phyloP scores from a whole-genome alignment of 176 grass and related monocot species.

The Tillandsia fasciculata region DNA sequence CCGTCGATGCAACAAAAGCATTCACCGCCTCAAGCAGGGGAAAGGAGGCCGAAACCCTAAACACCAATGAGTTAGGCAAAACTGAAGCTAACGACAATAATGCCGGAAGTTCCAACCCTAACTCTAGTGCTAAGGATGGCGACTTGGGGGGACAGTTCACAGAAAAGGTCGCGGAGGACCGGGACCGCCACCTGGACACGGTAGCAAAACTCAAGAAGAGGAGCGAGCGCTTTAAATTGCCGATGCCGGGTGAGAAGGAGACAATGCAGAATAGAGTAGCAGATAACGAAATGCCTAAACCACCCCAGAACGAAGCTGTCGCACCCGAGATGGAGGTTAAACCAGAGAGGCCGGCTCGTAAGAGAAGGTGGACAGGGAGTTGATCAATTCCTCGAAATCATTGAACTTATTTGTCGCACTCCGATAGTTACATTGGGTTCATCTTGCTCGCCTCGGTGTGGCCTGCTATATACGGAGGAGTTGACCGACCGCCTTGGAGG shows the following conservation, averaged over 20 bases:
- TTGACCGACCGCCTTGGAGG: too few species aligned
- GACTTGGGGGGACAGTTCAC: slow-evolving; percentile 42
- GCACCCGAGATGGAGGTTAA: slow-evolving; percentile 64
- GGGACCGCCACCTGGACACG: slow-evolving; percentile 77
- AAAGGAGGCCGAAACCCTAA: slow-evolving; percentile 33
- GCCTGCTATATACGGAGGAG: too few species aligned
- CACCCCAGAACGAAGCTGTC: slow-evolving; percentile 41
- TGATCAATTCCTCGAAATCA: slow-evolving; percentile 11
- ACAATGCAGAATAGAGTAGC: slow-evolving; percentile 29
- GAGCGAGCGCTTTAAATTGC: slow-evolving; percentile 95
- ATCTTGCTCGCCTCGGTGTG: background rate
- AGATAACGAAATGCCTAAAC: slow-evolving; percentile 47
- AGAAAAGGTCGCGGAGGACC: slow-evolving; percentile 43
- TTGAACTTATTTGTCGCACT: background rate
- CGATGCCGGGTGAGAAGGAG: slow-evolving; percentile 91
- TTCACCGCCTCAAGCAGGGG: slow-evolving; percentile 27
- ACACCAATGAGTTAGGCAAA: slow-evolving; percentile 27
- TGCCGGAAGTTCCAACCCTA: slow-evolving; percentile 7
- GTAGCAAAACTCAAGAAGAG: slow-evolving; percentile 84
- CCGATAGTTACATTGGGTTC: background rate
- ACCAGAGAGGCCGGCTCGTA: slow-evolving; percentile 79
- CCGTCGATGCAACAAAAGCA: slow-evolving; percentile 26
- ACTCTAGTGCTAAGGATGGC: slow-evolving; percentile 38
- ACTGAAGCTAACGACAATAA: slow-evolving; percentile 29
- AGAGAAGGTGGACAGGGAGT: slow-evolving; percentile 94